Base-by-base conservation (phyloP, 2,329 filamentous ascomycete species). In the Colletotrichum sp. region DNA sequence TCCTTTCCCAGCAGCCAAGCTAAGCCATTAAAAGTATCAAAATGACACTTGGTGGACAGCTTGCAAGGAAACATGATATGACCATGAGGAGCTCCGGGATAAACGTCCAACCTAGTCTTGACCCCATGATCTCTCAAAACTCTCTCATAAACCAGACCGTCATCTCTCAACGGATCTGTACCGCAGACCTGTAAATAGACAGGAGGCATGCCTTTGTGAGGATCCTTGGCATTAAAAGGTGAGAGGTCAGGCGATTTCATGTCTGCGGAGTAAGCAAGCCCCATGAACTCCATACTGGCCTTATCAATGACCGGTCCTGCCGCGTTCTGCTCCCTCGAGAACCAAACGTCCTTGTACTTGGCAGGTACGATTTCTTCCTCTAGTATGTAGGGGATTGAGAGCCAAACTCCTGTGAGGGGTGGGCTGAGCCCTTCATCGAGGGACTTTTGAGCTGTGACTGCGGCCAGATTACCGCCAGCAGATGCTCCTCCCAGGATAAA, bases 131-230 rank as follows among this genome's bases (percentile, higher is more conserved):
- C 86, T 34, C 85, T 81, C 73, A 91, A 79, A 7, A 87, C 79
- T 57, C 84, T 80, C 76, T 90, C 89, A 76, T 90, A 91, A 0
- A 91, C 86, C 60, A 91, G 72, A 0, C 83, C 87, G 70, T 91
- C 89, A 73, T 92, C 90, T 5, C 90, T 81, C 5, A 89, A 78
- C 1, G 86, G 86, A 79, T 91, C 90, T 75, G 87, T 75, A 15
- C 89, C 90, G 76, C 84, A 86, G 1, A 90, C 84, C 78, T 90
- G 88, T 1, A 91, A 80, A 79, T 89, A 90, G 1, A 87, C 85
- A 1, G 83, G 84, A 8, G 89, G 88, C 36, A 90, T 80, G 2
- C 78, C 82, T 12, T 77, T 76, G 71, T 86, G 82, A 3, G 77
- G 75, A 2, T 74, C 82, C 55, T 78, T 76, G 55, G 78, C 81